These are phyloP conservation scores for Misopates orontium DNA, from an alignment of 257 asterid species.

Conservation along the genomic window DNA sequence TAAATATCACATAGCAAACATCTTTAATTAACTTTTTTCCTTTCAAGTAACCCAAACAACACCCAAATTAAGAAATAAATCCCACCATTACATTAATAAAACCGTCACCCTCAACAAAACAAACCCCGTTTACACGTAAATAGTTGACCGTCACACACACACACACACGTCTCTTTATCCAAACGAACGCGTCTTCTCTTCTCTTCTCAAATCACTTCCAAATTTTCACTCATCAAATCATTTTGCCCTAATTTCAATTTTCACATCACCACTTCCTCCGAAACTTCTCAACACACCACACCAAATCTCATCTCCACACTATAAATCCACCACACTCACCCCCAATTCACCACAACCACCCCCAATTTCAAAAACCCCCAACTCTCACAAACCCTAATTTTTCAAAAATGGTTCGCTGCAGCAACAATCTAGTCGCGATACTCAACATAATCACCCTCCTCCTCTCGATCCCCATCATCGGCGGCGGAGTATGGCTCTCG, in stretches of 20 bases:
- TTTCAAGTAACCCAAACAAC: too few relatives aligned
- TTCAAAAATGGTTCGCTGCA: constrained; percentile 45
- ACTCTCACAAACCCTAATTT: too few relatives aligned
- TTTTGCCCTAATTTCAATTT: background rate
- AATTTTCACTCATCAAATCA: too few relatives aligned
- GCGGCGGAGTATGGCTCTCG: constrained; percentile 57
- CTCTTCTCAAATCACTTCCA: too few relatives aligned
- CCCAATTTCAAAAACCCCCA: background rate
- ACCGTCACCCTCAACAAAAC: too few relatives aligned
- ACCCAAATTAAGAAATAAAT: too few relatives aligned
- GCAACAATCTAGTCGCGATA: constrained; percentile 48
- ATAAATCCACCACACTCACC: background rate
- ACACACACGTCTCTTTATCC: background rate
- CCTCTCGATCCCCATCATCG: constrained; percentile 42
- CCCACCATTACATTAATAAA: too few relatives aligned
- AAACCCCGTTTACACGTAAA: too few relatives aligned
- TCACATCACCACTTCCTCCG: background rate
- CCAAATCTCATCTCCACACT: background rate
- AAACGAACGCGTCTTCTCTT: background rate
- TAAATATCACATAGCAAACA: too few relatives aligned
- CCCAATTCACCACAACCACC: background rate
- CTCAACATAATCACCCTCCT: constrained; percentile 39
- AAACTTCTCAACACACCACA: background rate
- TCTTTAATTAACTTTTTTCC: too few relatives aligned
- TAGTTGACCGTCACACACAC: background rate